A percentile compares a stretch with the other conserved stretches of the same genome.
Evolutionary conservation across 345 rosid species (phyloP).

Genomic region (Nasturtium officinale): DNA sequence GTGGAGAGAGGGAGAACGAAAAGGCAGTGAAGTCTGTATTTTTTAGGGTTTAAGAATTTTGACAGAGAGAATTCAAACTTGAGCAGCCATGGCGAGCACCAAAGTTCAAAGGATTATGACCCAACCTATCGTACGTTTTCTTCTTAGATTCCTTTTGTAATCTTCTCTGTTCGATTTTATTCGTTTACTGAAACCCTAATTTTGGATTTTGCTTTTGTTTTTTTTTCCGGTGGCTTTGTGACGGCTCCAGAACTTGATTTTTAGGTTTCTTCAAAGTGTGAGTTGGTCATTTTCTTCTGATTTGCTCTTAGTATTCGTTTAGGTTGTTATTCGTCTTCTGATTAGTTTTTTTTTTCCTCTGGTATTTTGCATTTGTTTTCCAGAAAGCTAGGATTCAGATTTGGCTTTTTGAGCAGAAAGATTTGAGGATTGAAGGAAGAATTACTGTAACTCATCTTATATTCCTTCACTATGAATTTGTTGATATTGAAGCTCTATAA

Average conservation of each 20-base stretch:
- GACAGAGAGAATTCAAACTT: background rate
- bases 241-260: constrained; percentile 78
- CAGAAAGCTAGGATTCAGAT: constrained; percentile 98
- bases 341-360: background rate
- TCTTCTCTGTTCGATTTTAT: background rate
- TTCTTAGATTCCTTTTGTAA: background rate
- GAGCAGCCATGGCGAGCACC: constrained; percentile 74
- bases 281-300: constrained; percentile 36
- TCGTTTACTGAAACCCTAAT: too few species aligned
- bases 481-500: background rate
- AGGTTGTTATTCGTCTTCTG: background rate
- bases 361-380: background rate
- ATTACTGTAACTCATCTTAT: constrained; percentile 37
- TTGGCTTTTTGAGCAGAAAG: constrained; percentile 98
- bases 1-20: background rate
- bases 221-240: constrained; percentile 21
- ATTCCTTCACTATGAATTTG: background rate
- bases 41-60: constrained; percentile 38
- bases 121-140: constrained; percentile 66
- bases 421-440: constrained; percentile 84
- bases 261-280: constrained; percentile 95
- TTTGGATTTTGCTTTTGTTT: background rate
- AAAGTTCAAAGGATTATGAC: constrained; percentile 88
- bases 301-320: background rate
- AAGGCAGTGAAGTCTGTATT: background rate